Percentiles rank a stretch among this genome's conserved stretches.
Evolutionary conservation across 2,329 filamentous ascomycete species (phyloP).

Genomic region (Colletotrichum sp.): DNA sequence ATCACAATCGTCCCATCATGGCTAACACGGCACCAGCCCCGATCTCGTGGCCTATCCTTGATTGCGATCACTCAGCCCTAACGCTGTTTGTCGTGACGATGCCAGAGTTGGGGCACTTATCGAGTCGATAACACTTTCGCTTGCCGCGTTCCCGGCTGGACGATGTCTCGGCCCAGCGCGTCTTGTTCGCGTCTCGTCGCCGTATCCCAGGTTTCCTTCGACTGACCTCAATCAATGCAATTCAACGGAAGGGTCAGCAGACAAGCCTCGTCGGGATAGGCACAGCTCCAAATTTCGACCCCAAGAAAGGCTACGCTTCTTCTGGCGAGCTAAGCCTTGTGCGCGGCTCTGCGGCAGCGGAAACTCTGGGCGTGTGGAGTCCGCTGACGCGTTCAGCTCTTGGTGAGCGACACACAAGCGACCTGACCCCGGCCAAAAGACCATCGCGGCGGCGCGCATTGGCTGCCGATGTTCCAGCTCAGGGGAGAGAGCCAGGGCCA

Average conservation of each 20-base stretch:
- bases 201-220: neutral
- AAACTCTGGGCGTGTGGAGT: conserved; percentile 11
- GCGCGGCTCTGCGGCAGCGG: conserved; percentile 20
- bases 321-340: conserved; percentile 5
- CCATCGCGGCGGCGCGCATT: neutral
- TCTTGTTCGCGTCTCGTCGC: neutral
- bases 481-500: neutral
- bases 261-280: neutral
- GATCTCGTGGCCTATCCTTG: neutral
- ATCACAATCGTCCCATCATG: neutral
- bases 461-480: conserved; percentile 10
- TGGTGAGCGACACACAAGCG: neutral
- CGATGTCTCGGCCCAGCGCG: neutral
- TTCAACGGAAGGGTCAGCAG: neutral
- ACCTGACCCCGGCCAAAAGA: neutral
- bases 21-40: neutral
- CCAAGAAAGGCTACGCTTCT: neutral
- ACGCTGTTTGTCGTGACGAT: neutral
- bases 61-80: neutral
- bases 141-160: neutral
- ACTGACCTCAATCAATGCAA: neutral
- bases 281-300: neutral
- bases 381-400: conserved; percentile 18
- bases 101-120: neutral
- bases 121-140: neutral